These are phyloP conservation scores for Syncephalastrum racemosum DNA, from an alignment of 371 early-diverging fungal species.

Conservation along the genomic window DNA sequence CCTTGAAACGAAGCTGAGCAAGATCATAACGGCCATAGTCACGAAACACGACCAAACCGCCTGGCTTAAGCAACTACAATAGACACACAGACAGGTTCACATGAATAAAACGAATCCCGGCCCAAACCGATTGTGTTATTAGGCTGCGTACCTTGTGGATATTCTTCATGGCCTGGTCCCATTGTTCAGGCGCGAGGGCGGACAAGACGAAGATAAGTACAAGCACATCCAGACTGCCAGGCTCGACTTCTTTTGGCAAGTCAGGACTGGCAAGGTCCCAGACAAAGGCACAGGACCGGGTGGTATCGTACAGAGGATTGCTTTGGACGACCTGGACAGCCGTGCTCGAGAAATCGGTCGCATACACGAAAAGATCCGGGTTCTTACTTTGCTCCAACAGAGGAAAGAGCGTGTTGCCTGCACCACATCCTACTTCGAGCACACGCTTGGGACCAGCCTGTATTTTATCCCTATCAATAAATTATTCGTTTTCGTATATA, in stretches of 20 bases:
- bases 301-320: slow-evolving; percentile 55
- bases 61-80: slow-evolving; percentile 65
- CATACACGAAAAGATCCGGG: slow-evolving; percentile 66
- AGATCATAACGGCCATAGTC: slow-evolving; percentile 89
- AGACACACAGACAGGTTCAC: too few species aligned
- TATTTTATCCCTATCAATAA: neutral
- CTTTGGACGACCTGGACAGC: slow-evolving; percentile 76
- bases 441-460: slow-evolving; percentile 52
- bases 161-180: slow-evolving; percentile 69
- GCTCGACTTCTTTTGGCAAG: slow-evolving; percentile 61
- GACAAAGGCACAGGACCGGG: slow-evolving; percentile 76
- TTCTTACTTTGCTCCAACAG: slow-evolving; percentile 73
- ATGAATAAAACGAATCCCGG: neutral
- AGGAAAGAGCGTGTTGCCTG: slow-evolving; percentile 95
- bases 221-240: slow-evolving; percentile 71
- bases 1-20: slow-evolving; percentile 85
- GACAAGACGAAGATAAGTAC: slow-evolving; percentile 83
- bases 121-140: neutral
- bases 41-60: slow-evolving; percentile 78
- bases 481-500: neutral
- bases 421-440: slow-evolving; percentile 93
- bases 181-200: slow-evolving; percentile 81
- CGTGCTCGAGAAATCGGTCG: slow-evolving; percentile 79
- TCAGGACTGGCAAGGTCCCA: slow-evolving; percentile 74
- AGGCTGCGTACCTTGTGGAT: slow-evolving; percentile 47